Base-by-base conservation (phyloP, 129 eudicot genomes). In the Artemisia argyi region DNA sequence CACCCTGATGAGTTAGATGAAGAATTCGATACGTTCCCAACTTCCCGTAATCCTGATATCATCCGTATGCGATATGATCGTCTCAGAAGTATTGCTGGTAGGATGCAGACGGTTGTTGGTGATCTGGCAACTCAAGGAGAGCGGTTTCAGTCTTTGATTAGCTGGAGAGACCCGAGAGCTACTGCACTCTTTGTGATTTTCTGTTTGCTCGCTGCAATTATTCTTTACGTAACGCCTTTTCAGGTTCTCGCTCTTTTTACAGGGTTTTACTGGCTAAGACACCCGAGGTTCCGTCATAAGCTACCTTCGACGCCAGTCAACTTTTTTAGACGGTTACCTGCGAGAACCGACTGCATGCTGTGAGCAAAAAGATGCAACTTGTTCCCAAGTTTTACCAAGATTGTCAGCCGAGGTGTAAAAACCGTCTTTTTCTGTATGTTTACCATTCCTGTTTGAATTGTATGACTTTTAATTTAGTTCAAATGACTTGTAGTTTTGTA, bases 141-240 rank as follows among this genome's bases (percentile, higher is more conserved):
- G 67, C 80, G 91, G 61, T 46, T 83, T 13, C 91, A 79, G 65
- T 76, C 85, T 14, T 48, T 86, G n/a, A 71, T 82, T 42, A 79
- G 87, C 79, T 86, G 91, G 91, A 65, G 91, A 16, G 91, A 86
- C 71, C 91, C 91, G 0, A 66, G 91, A 49, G 83, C 91, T 5
- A 86, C 91, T 62, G 67, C 67, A 62, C 22, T 62, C 16, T 62
- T 62, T 32, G 67, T 62, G 47, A 62, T 62, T 28, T 62, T 62
- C 49, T 62, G 67, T 24, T 32, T 28, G 5, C 47, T 62, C 14
- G 48, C 48, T 62, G 67, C 67, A 2, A 62, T 62, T 5, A 6
- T 62, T 6, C 67, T 62, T n/a, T 62, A 62, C 20, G 67, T 62
- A 18, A 62, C 67, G 14, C 67, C 67, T 62, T 62, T 62, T 32